Evolutionary conservation across 139 green algal genomes (phyloP).

Genomic region (Chlorokybus atmophyticus): DNA sequence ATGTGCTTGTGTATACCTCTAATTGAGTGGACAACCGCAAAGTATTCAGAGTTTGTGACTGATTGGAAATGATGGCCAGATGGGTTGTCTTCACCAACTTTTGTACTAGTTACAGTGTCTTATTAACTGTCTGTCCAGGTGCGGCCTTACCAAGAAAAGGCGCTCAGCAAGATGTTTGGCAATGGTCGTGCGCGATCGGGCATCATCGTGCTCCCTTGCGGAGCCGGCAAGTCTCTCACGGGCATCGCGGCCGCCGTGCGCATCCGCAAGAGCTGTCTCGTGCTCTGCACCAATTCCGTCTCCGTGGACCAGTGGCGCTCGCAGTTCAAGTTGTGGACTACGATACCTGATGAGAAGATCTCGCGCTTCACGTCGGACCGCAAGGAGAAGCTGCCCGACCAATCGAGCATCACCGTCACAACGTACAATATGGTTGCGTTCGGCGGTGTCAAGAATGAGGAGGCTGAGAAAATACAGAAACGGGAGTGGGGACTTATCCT

Average conservation of each 20-base stretch:
- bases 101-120: too few species aligned
- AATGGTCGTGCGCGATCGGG: constrained; percentile 65
- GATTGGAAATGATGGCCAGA: too few species aligned
- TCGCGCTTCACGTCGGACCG: constrained; percentile 70
- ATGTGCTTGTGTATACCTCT: too few species aligned
- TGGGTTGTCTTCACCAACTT: too few species aligned
- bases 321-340: constrained; percentile 95
- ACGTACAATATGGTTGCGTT: constrained; percentile 96
- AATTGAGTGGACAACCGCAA: too few species aligned
- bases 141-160: constrained; percentile 88
- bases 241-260: constrained; percentile 72
- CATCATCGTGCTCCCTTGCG: constrained; percentile 97
- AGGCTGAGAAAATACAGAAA: constrained; percentile 42
- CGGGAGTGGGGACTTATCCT: constrained; percentile 93
- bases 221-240: constrained; percentile 81
- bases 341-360: constrained; percentile 66
- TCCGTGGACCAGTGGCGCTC: constrained; percentile 91
- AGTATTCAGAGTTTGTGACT: too few species aligned
- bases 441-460: constrained; percentile 55
- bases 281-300: constrained; percentile 66
- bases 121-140: too few species aligned
- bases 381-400: constrained; percentile 48
- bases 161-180: constrained; percentile 96
- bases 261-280: constrained; percentile 75
- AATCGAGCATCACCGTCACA: constrained; percentile 51